These are phyloP conservation scores for Saussurea involucrata DNA, from an alignment of 129 eudicot genomes.

Conservation along the genomic window DNA sequence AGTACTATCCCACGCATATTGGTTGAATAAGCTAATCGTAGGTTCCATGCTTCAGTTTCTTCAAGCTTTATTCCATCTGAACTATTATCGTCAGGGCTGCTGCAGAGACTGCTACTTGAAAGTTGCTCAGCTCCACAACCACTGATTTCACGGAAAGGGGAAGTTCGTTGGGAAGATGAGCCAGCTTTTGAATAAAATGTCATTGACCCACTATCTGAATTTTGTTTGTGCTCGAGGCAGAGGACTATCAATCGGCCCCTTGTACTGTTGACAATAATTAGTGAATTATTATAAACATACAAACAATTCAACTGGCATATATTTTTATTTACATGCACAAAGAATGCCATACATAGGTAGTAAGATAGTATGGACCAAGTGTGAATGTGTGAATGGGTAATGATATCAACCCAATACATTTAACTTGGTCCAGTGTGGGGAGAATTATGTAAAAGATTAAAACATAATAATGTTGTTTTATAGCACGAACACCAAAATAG, in stretches of 20 bases:
- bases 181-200: constrained; percentile 58
- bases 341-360: not conserved
- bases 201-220: constrained; percentile 73
- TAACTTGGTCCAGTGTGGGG: not conserved
- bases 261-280: constrained; percentile 50
- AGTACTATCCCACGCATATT: constrained; percentile 75
- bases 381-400: not conserved
- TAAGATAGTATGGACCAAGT: not conserved
- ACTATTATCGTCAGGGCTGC: constrained; percentile 88
- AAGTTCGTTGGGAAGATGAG: constrained; percentile 59
- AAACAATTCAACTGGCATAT: not conserved
- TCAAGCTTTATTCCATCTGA: constrained; percentile 77
- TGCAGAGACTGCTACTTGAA: constrained; percentile 63
- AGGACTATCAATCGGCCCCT: constrained; percentile 85
- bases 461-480: not conserved
- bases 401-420: constrained; percentile 6
- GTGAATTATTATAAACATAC: constrained; percentile 13
- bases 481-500: not conserved
- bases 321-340: not conserved
- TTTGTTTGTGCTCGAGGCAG: constrained; percentile 74
- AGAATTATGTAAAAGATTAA: not conserved
- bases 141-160: constrained; percentile 60
- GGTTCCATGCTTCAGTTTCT: constrained; percentile 80
- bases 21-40: constrained; percentile 54
- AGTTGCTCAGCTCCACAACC: constrained; percentile 62